Evolutionary conservation across 139 green algal species (phyloP), one percentile per base, ranked within the genome.

Genomic region (Eudorina sp.): DNA sequence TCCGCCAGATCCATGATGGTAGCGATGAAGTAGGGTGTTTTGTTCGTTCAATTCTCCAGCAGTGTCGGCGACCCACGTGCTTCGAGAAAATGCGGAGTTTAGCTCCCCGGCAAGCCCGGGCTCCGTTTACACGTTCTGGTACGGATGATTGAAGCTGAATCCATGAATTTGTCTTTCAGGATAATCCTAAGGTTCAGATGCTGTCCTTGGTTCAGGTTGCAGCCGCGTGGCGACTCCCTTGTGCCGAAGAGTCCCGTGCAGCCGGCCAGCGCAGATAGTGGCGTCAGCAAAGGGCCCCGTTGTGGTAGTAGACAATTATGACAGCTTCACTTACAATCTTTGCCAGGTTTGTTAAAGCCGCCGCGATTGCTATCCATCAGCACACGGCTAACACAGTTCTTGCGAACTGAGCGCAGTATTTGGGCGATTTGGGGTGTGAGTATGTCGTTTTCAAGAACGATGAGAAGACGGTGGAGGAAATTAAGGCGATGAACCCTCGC

Each of bases 311-410:
- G 98, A 99, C 91, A 99, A 99, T 93, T 99, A 99, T 89, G 98
- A 99, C 85, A 97, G 93, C 83, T 99, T 99, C 89, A 99, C 98
- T 4, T 99, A 99, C 89, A 99, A 99, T 89, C 88, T 99, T 7
- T 98, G 92, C 64, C 97, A 99, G 95, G 96, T 98, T 36, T 18
- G 91, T 41, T 81, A 16, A n/a, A 41, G 73, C 70, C 70, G 70
- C 70, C 70, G 38, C 41, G 70, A 13, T 36, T 81, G 73, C 46
- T 14, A 43, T 62, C 45, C 9, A 25, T 34, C 40, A 31, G 18
- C 2, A 79, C 38, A 40, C 21, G 38, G 18, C 43, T 82, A 55
- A 88, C 48, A 43, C 31, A 46, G 43, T 25, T 0, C 29, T 74
- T 23, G 53, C 31, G 62, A 21, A 25, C 6, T 25, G 34, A 9